Conservation (phyloP, 495 filamentous ascomycete species). For the Xylaria curta region DNA sequence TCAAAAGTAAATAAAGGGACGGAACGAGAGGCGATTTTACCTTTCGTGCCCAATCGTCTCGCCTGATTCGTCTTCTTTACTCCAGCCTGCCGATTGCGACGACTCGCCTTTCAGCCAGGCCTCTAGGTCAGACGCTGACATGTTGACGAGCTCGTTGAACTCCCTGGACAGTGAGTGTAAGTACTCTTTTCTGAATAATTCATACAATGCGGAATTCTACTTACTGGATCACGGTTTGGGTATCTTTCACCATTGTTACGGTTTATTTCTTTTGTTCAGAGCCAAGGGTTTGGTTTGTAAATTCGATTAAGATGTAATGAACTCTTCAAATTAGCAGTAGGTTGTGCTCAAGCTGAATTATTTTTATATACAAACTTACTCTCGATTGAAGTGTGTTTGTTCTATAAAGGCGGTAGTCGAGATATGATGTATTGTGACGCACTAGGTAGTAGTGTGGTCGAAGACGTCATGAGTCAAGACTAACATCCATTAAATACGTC, state of each 20-base stretch:
- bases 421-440: neutral
- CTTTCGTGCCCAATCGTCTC: neutral
- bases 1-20: neutral
- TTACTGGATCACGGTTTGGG: neutral
- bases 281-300: neutral
- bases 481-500: neutral
- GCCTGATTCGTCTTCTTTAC: neutral
- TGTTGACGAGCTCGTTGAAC: neutral
- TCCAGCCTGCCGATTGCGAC: neutral
- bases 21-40: neutral
- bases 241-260: slow-evolving; percentile 3
- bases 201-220: neutral
- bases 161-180: neutral
- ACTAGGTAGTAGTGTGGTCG: neutral
- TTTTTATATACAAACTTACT: neutral
- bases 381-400: neutral
- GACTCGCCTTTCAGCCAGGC: neutral
- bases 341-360: neutral
- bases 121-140: neutral
- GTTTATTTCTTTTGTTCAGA: neutral
- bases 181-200: neutral
- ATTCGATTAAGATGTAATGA: too few relatives aligned
- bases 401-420: neutral
- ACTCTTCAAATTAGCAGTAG: neutral
- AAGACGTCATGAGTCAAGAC: neutral